phyloP scores from a whole-genome alignment of 108 stramenopile species.

The Cyclotella distinguenda region DNA sequence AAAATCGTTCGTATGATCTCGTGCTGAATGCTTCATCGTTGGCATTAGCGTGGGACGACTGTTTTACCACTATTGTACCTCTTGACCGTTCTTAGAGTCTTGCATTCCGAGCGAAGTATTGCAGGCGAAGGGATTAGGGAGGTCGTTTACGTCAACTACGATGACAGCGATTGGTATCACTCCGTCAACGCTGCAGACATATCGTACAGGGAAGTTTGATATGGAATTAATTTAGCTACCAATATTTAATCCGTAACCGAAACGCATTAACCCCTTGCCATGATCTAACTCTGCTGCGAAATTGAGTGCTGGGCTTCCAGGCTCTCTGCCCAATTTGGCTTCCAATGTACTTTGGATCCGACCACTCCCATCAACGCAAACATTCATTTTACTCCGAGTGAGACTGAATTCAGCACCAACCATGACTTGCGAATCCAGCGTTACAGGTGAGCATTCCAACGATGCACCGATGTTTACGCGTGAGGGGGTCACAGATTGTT shows the following conservation, averaged over 20 bases:
- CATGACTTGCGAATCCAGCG: slow-evolving; percentile 64
- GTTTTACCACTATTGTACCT: too few relatives aligned
- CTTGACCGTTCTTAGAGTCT: too few relatives aligned
- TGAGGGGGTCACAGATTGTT: slow-evolving; percentile 71
- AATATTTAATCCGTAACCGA: slow-evolving; percentile 87
- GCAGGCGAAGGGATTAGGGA: too few relatives aligned
- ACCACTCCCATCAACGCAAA: slow-evolving; percentile 70
- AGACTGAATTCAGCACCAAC: slow-evolving; percentile 86
- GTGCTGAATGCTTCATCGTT: too few relatives aligned
- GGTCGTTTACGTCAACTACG: too few relatives aligned
- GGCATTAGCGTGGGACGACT: too few relatives aligned
- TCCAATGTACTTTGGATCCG: slow-evolving; percentile 72
- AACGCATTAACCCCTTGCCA: slow-evolving; percentile 70
- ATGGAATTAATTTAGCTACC: too few relatives aligned
- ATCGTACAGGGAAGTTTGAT: too few relatives aligned
- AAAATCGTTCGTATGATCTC: too few relatives aligned
- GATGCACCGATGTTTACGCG: slow-evolving; percentile 69
- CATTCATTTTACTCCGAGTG: slow-evolving; percentile 63
- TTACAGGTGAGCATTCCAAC: slow-evolving; percentile 54
- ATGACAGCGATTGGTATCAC: too few relatives aligned
- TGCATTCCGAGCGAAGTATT: too few relatives aligned
- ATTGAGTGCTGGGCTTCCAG: slow-evolving; percentile 63
- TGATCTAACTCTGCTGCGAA: slow-evolving; percentile 82
- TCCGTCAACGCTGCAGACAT: too few relatives aligned
- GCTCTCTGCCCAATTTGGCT: slow-evolving; percentile 77